phyloP scores from a whole-genome alignment of 1,284 basidiomycete genomes.

The Austroboletus niveus region DNA sequence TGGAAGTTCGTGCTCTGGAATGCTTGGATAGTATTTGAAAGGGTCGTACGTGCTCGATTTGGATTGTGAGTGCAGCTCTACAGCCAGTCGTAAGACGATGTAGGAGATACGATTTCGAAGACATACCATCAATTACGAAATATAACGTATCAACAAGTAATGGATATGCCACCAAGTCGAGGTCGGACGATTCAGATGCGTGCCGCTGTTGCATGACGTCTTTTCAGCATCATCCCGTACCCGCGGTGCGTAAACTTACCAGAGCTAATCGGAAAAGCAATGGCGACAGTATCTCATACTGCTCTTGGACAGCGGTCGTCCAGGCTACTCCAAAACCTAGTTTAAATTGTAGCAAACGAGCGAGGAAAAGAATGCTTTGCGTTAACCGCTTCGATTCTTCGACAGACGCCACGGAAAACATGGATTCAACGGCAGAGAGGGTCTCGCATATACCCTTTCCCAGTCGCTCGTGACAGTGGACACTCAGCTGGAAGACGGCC shows the following conservation, averaged over 20 bases:
- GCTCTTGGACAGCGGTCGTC: slow-evolving; percentile 51
- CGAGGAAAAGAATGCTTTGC: slow-evolving; percentile 48
- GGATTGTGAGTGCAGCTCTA: slow-evolving; percentile 61
- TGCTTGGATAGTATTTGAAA: slow-evolving; percentile 60
- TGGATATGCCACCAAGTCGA: slow-evolving; percentile 58
- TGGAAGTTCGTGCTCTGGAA: slow-evolving; percentile 49
- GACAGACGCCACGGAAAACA: slow-evolving; percentile 27
- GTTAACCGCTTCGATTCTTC: slow-evolving; percentile 20
- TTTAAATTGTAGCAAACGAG: slow-evolving; percentile 69
- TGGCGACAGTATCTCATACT: slow-evolving; percentile 43
- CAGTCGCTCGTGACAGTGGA: slow-evolving; percentile 54
- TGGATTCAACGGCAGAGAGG: slow-evolving; percentile 42
- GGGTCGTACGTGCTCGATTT: slow-evolving; percentile 52
- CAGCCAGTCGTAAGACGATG: background rate
- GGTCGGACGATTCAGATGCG: slow-evolving; percentile 43
- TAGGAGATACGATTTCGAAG: background rate
- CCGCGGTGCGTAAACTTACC: slow-evolving; percentile 40
- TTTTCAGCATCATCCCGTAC: slow-evolving; percentile 8
- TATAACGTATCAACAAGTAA: slow-evolving; percentile 71
- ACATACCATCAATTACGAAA: slow-evolving; percentile 69
- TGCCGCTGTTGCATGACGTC: slow-evolving; percentile 41
- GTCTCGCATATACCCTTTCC: slow-evolving; percentile 46
- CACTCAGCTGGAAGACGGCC: slow-evolving; percentile 48
- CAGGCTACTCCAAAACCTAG: slow-evolving; percentile 62
- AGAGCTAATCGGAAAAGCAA: slow-evolving; percentile 53